Evolutionary conservation across 805 yeast genomes (phyloP).

Genomic region (Kazachstania psychrophila): DNA sequence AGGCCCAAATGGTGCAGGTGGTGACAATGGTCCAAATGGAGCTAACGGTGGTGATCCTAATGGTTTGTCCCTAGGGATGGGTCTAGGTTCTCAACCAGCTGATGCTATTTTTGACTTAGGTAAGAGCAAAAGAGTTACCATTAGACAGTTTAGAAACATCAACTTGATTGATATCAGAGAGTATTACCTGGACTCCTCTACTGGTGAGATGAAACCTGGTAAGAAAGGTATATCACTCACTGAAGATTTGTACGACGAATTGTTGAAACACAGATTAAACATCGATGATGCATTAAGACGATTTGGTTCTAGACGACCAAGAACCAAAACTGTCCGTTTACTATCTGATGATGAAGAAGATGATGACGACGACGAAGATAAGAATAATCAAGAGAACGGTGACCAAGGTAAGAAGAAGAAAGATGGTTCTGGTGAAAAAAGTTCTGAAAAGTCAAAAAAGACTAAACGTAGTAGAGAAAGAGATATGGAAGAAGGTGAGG

Average conservation of each 20-base stretch:
- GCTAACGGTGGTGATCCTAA: slow-evolving; percentile 2
- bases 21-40: slow-evolving; percentile 5
- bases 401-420: slow-evolving; percentile 2
- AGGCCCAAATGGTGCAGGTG: slow-evolving; percentile 6
- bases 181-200: slow-evolving; percentile 50
- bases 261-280: slow-evolving; percentile 28
- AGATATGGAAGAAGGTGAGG: slow-evolving; percentile 6
- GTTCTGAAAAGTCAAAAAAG: slow-evolving; percentile 1
- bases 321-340: slow-evolving; percentile 24
- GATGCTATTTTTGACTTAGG: slow-evolving; percentile 38
- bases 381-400: slow-evolving; percentile 3
- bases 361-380: slow-evolving; percentile 10
- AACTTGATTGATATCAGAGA: slow-evolving; percentile 78
- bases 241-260: slow-evolving; percentile 31
- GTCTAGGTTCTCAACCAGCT: slow-evolving; percentile 14
- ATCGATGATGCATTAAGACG: slow-evolving; percentile 31
- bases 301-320: slow-evolving; percentile 29
- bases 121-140: slow-evolving; percentile 59
- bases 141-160: slow-evolving; percentile 58
- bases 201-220: slow-evolving; percentile 66
- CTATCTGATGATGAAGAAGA: slow-evolving; percentile 27
- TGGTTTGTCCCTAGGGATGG: slow-evolving; percentile 3
- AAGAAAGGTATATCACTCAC: slow-evolving; percentile 46
- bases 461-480: slow-evolving; percentile 6
- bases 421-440: slow-evolving; percentile 2